These are phyloP conservation scores for Metschnikowia gelsemii DNA, from an alignment of 805 yeast species.

Conservation along the genomic window DNA sequence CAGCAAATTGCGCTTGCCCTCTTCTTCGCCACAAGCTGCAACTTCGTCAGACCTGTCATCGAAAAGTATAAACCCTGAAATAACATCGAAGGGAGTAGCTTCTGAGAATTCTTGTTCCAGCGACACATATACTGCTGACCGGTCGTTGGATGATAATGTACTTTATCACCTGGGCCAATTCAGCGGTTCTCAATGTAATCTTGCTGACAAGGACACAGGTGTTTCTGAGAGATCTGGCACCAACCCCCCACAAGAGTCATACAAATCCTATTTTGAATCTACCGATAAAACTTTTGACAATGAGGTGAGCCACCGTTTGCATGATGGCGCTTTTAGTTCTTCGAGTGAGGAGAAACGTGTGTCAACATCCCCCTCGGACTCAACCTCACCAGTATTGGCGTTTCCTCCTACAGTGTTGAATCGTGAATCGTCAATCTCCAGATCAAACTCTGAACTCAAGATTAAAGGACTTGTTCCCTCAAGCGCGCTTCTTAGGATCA, in stretches of 20 bases:
- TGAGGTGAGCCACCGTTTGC: too few relatives aligned
- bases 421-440: conserved; percentile 13
- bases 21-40: conserved; percentile 5
- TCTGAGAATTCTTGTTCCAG: neutral
- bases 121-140: neutral
- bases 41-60: neutral
- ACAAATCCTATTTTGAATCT: neutral
- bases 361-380: neutral
- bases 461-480: conserved; percentile 17
- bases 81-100: neutral
- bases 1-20: conserved; percentile 30
- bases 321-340: neutral
- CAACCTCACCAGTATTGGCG: neutral
- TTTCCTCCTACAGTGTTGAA: neutral
- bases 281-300: too few relatives aligned
- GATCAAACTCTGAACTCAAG: conserved; percentile 20
- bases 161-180: neutral
- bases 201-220: conserved; percentile 9
- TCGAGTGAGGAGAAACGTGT: neutral
- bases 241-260: conserved; percentile 5
- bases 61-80: neutral
- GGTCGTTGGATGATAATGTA: neutral
- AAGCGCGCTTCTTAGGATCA: conserved; percentile 14
- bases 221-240: conserved; percentile 3
- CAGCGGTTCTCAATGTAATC: conserved; percentile 6